phyloP scores from a whole-genome alignment of 352 stramenopile species.

The Vaucheria bursata region DNA sequence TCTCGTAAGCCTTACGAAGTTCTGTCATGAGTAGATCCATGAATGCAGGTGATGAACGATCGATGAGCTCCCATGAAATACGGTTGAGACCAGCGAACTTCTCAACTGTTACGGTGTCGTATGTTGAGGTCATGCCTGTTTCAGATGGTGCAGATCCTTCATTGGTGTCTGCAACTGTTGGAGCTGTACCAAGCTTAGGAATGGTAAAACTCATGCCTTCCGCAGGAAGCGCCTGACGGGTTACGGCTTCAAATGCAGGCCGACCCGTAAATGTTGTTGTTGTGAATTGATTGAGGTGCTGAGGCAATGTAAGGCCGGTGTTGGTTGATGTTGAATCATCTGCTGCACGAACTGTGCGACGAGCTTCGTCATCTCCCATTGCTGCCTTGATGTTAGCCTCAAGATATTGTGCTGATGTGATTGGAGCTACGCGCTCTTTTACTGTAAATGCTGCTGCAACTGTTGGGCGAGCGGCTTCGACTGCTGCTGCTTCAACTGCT shows the following conservation, averaged over 20 bases:
- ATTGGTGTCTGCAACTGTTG: neutral
- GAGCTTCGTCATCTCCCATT: neutral
- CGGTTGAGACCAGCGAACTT: neutral
- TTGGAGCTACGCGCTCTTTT: slow-evolving; percentile 3
- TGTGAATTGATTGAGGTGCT: neutral
- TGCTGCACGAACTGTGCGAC: neutral
- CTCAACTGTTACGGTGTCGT: neutral
- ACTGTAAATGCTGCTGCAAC: neutral
- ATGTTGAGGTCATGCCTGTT: neutral
- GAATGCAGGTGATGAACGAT: neutral
- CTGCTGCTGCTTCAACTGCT: slow-evolving; percentile 4
- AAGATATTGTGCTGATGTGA: neutral
- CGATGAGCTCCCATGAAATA: neutral
- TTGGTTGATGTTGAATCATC: neutral
- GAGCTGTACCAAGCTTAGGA: neutral
- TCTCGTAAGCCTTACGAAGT: slow-evolving; percentile 1
- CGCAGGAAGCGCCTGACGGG: neutral
- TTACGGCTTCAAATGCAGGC: neutral
- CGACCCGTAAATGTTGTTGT: neutral
- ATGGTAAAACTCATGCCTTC: neutral
- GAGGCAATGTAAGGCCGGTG: neutral
- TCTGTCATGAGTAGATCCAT: slow-evolving; percentile 2
- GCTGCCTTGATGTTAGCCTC: neutral
- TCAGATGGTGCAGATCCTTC: neutral
- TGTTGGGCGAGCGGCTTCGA: slow-evolving; percentile 1